Evolutionary conservation across 2,329 filamentous ascomycete species (phyloP).

Genomic region (Cadophora gregata): DNA sequence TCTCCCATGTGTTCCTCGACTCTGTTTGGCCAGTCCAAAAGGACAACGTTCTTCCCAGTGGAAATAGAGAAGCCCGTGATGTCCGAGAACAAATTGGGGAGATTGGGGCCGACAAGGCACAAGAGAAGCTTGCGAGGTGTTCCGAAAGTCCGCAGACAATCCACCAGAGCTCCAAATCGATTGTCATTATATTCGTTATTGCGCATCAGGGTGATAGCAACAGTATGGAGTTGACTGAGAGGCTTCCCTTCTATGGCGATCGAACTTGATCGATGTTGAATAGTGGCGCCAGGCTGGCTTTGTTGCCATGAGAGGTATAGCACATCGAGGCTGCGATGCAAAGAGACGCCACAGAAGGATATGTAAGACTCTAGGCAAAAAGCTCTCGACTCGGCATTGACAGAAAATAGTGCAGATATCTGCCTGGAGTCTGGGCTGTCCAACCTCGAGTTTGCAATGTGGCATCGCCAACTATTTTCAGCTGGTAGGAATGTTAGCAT

Average conservation of each 20-base stretch:
- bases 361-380: conserved; percentile 28
- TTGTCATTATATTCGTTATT: conserved; percentile 9
- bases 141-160: conserved; percentile 21
- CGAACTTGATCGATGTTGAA: conserved; percentile 8
- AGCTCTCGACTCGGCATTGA: conserved; percentile 27
- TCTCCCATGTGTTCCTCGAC: conserved; percentile 17
- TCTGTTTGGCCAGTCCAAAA: conserved; percentile 21
- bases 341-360: conserved; percentile 21
- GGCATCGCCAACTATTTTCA: conserved; percentile 11
- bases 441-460: not conserved
- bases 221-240: conserved; percentile 22
- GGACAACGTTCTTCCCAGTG: conserved; percentile 24
- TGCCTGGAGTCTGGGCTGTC: conserved; percentile 13
- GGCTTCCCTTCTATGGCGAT: conserved; percentile 20
- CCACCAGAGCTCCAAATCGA: conserved; percentile 27
- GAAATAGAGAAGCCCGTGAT: conserved; percentile 26
- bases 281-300: not conserved
- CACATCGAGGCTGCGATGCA: conserved; percentile 25
- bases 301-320: conserved; percentile 28
- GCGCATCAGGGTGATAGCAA: conserved; percentile 26
- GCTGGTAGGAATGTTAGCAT: not conserved
- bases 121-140: conserved; percentile 21
- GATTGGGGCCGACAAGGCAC: conserved; percentile 21
- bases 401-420: conserved; percentile 21
- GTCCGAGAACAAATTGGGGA: conserved; percentile 14